A percentile compares a stretch with the other conserved stretches of the same genome.
phyloP scores from a whole-genome alignment of 2,329 filamentous ascomycete species.

The Hypoxylon sp. region DNA sequence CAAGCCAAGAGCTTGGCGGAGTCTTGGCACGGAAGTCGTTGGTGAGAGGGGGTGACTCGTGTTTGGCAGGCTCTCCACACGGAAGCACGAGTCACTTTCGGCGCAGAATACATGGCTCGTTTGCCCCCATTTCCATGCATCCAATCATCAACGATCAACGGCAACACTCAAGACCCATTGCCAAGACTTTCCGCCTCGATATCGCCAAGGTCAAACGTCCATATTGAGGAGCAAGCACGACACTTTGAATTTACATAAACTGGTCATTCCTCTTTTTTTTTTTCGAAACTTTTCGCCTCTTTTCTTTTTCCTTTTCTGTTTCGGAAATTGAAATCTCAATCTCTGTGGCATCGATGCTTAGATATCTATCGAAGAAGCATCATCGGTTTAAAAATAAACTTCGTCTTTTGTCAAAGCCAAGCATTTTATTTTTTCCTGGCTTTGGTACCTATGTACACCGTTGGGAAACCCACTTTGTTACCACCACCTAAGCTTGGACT shows the following conservation, averaged over 20 bases:
- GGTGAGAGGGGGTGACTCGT: slow-evolving; percentile 36
- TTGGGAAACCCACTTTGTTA: too few relatives aligned
- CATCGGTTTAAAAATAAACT: too few relatives aligned
- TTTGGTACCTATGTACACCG: too few relatives aligned
- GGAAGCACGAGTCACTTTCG: slow-evolving; percentile 32
- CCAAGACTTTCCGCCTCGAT: slow-evolving; percentile 48
- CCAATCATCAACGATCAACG: slow-evolving; percentile 39
- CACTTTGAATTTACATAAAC: slow-evolving; percentile 47
- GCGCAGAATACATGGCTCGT: slow-evolving; percentile 34
- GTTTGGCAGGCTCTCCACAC: slow-evolving; percentile 5
- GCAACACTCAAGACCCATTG: slow-evolving; percentile 44
- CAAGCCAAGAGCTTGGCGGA: slow-evolving; percentile 35
- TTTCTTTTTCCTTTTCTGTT: slow-evolving; percentile 29
- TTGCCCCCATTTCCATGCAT: slow-evolving; percentile 33
- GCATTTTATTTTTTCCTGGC: too few relatives aligned
- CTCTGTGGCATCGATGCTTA: too few relatives aligned
- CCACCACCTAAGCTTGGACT: too few relatives aligned
- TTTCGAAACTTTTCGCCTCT: slow-evolving; percentile 17
- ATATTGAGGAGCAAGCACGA: slow-evolving; percentile 44
- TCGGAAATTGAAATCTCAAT: slow-evolving; percentile 26
- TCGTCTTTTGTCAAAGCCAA: slow-evolving; percentile 9
- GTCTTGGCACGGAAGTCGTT: slow-evolving; percentile 42
- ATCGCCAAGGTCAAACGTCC: slow-evolving; percentile 45
- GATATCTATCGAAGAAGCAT: slow-evolving; percentile 15
- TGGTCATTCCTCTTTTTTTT: slow-evolving; percentile 42